Conservation (phyloP, 768 basidiomycete genomes). For the Ramaria rubella region DNA sequence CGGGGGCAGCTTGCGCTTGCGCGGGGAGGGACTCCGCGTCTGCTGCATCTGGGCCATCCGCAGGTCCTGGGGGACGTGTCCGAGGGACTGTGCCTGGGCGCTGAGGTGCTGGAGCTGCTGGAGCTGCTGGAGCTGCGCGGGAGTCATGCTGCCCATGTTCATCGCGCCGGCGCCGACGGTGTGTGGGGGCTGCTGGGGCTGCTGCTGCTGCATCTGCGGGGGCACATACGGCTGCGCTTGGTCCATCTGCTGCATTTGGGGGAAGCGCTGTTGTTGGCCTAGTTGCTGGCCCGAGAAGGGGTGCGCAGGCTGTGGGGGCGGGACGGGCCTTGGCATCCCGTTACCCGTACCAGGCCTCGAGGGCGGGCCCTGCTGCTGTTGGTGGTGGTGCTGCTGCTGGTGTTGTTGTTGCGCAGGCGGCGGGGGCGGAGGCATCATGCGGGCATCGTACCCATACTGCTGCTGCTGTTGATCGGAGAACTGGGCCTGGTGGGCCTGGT, state of each 20-base stretch:
- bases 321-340: neutral
- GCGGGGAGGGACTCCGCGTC: conserved; percentile 1
- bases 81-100: no score
- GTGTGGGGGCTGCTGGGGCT: neutral
- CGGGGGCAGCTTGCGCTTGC: conserved; percentile 9
- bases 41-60: no score
- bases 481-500: conserved; percentile 3
- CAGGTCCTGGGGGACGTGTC: neutral
- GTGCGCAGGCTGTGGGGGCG: conserved; percentile 4
- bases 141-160: conserved; percentile 18
- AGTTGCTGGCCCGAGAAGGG: no score
- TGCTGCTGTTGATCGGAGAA: neutral
- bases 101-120: conserved; percentile 23
- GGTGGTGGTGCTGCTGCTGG: conserved; percentile 14
- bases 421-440: neutral
- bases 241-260: conserved; percentile 1
- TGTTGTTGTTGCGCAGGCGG: conserved; percentile 4
- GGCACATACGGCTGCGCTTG: neutral
- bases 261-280: conserved; percentile 7
- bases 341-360: neutral
- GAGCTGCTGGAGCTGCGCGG: conserved; percentile 24
- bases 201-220: neutral
- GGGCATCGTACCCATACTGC: neutral
- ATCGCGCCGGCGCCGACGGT: neutral
- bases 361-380: conserved; percentile 17